Evolutionary conservation across 192 early-diverging fungal species (phyloP).

Genomic region (Entomortierella beljakovae): DNA sequence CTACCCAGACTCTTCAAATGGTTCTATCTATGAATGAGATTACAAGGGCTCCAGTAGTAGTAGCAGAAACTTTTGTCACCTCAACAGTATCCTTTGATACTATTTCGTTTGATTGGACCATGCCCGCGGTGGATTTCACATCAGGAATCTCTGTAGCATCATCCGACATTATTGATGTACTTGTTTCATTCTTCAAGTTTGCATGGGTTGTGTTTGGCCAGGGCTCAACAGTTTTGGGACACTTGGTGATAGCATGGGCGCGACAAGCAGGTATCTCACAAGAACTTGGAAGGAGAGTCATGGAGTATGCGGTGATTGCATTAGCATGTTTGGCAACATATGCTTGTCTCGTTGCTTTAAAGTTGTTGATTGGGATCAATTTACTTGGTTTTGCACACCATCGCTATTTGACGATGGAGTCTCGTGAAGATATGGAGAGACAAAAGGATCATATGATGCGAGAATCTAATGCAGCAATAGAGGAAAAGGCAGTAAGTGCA

Average conservation of each 20-base stretch:
- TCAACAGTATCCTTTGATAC: constrained; percentile 33
- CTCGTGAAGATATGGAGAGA: constrained; percentile 55
- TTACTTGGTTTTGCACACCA: constrained; percentile 78
- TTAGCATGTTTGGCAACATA: constrained; percentile 63
- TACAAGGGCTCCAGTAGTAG: not conserved
- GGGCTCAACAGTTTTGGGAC: not conserved
- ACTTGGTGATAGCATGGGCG: constrained; percentile 16
- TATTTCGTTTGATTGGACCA: constrained; percentile 15
- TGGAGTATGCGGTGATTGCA: constrained; percentile 60
- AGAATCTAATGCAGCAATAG: constrained; percentile 42
- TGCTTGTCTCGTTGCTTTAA: constrained; percentile 69
- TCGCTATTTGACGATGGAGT: constrained; percentile 70
- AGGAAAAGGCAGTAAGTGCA: constrained; percentile 54
- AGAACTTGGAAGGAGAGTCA: constrained; percentile 32
- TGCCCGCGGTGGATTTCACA: constrained; percentile 22
- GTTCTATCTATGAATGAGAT: constrained; percentile 16
- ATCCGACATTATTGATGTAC: constrained; percentile 17
- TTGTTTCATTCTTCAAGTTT: constrained; percentile 32
- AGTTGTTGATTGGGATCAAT: constrained; percentile 82
- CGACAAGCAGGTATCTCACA: constrained; percentile 14
- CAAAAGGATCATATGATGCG: constrained; percentile 58
- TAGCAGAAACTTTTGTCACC: constrained; percentile 35
- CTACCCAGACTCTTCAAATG: constrained; percentile 59
- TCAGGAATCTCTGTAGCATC: constrained; percentile 26
- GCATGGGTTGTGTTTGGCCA: constrained; percentile 12